These are phyloP conservation scores for Nitzschia sp. DNA, from an alignment of 108 stramenopile genomes.

Conservation along the genomic window DNA sequence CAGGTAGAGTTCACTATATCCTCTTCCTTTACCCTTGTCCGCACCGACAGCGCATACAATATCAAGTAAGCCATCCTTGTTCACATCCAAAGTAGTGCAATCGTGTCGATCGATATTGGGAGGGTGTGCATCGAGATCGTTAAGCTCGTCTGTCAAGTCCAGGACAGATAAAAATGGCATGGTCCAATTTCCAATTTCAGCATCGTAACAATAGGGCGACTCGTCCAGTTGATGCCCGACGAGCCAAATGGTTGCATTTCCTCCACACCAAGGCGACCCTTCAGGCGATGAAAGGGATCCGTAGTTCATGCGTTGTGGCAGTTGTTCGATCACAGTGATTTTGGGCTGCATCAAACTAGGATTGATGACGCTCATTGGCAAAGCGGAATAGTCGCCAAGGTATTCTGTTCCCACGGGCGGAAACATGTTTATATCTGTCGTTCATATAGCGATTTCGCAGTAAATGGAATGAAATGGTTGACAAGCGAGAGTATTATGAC, in stretches of 20 bases:
- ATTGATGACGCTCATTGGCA: too few relatives aligned
- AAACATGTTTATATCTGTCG: too few relatives aligned
- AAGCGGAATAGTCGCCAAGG: too few relatives aligned
- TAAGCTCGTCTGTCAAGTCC: slow-evolving; percentile 3
- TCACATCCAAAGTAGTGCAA: slow-evolving; percentile 10
- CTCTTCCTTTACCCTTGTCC: slow-evolving; percentile 5
- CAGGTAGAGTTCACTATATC: slow-evolving; percentile 12
- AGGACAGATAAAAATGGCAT: slow-evolving; percentile 1
- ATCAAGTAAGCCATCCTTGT: slow-evolving; percentile 9
- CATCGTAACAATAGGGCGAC: slow-evolving; percentile 12
- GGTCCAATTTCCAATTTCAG: background rate
- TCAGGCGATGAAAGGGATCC: slow-evolving; percentile 7
- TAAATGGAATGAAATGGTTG: too few relatives aligned
- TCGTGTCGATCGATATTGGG: slow-evolving; percentile 8
- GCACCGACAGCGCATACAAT: slow-evolving; percentile 9
- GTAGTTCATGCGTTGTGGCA: background rate
- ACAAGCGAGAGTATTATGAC: too few relatives aligned
- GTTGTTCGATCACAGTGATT: background rate
- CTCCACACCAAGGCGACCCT: slow-evolving; percentile 15
- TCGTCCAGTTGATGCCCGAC: slow-evolving; percentile 18
- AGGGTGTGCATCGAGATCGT: slow-evolving; percentile 3
- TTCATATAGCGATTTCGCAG: too few relatives aligned
- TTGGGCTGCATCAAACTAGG: slow-evolving; percentile 1
- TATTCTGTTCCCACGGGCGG: too few relatives aligned
- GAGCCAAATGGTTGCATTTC: slow-evolving; percentile 10